Evolutionary conservation across 192 early-diverging fungal genomes (phyloP).

Genomic region (Powellomyces hirtus): DNA sequence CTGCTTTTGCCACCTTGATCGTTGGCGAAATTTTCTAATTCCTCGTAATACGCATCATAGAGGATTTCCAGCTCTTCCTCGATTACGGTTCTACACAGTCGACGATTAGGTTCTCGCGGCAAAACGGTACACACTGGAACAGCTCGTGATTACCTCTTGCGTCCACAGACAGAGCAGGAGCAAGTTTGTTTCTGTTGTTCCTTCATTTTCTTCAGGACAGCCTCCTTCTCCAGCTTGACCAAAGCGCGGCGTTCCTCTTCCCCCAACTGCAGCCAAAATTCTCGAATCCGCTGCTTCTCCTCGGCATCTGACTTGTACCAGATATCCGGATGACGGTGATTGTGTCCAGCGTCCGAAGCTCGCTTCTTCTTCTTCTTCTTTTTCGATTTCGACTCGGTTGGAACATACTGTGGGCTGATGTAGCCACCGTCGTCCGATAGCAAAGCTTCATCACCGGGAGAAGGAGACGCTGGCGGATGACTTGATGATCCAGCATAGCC

Average conservation of each 20-base stretch:
- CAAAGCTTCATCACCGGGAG: slow-evolving; percentile 16
- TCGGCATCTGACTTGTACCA: slow-evolving; percentile 71
- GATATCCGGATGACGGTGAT: slow-evolving; percentile 39
- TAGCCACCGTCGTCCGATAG: background rate
- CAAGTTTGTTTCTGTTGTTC: slow-evolving; percentile 84
- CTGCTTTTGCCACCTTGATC: slow-evolving; percentile 51
- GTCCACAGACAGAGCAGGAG: slow-evolving; percentile 78
- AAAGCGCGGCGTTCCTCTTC: slow-evolving; percentile 76
- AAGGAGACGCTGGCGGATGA: background rate
- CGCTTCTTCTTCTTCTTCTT: slow-evolving; percentile 36
- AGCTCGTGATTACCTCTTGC: slow-evolving; percentile 61
- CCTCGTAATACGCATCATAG: slow-evolving; percentile 88
- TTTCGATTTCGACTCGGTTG: slow-evolving; percentile 1
- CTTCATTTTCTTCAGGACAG: slow-evolving; percentile 85
- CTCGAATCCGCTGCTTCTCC: slow-evolving; percentile 75
- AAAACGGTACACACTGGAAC: background rate
- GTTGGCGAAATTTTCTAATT: slow-evolving; percentile 82
- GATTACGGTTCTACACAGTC: slow-evolving; percentile 58
- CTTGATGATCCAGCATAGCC: background rate
- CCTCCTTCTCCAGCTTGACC: slow-evolving; percentile 84
- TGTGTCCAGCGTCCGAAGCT: background rate
- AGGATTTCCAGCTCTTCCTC: slow-evolving; percentile 82
- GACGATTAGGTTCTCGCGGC: background rate
- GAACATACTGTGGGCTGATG: background rate
- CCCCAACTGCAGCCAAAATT: slow-evolving; percentile 80